Conservation (phyloP, 2,329 filamentous ascomycete genomes). For the Berkeleyomyces rouxiae region DNA sequence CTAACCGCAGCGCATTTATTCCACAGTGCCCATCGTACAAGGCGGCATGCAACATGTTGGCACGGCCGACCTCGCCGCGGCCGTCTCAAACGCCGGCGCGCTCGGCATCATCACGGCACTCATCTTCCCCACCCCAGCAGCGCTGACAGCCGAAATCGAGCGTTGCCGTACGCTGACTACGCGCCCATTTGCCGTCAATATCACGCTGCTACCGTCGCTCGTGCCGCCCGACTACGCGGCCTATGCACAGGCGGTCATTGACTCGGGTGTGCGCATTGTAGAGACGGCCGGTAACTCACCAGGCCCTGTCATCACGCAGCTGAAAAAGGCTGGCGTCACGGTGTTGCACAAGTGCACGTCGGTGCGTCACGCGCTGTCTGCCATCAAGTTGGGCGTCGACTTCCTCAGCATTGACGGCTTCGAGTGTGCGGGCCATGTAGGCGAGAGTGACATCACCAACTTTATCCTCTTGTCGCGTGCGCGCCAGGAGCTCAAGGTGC, state of each 20-base stretch:
- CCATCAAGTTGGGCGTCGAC: slow-evolving; percentile 87
- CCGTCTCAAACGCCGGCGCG: slow-evolving; percentile 67
- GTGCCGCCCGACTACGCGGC: slow-evolving; percentile 82
- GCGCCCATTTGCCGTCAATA: slow-evolving; percentile 79
- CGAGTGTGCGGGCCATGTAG: slow-evolving; percentile 84
- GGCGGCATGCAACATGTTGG: slow-evolving; percentile 81
- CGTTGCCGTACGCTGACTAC: slow-evolving; percentile 65
- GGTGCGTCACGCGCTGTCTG: slow-evolving; percentile 80
- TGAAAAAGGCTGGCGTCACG: slow-evolving; percentile 63
- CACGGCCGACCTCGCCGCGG: slow-evolving; percentile 60
- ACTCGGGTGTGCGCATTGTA: slow-evolving; percentile 80
- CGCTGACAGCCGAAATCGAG: slow-evolving; percentile 83
- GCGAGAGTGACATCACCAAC: slow-evolving; percentile 76
- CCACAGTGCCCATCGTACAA: slow-evolving; percentile 60
- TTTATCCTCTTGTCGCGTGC: slow-evolving; percentile 76
- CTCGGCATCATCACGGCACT: slow-evolving; percentile 72
- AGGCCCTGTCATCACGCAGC: slow-evolving; percentile 72
- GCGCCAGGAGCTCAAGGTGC: slow-evolving; percentile 65
- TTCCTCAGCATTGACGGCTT: slow-evolving; percentile 96
- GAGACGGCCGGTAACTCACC: slow-evolving; percentile 84
- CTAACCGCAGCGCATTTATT: neutral
- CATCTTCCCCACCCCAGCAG: slow-evolving; percentile 83
- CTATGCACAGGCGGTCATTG: slow-evolving; percentile 83
- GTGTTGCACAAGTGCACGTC: slow-evolving; percentile 97
- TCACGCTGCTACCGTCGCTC: slow-evolving; percentile 80